Evolutionary conservation across 768 basidiomycete genomes (phyloP), one percentile per base, ranked within the genome.

Genomic region (Cystofilobasidium ferigula): DNA sequence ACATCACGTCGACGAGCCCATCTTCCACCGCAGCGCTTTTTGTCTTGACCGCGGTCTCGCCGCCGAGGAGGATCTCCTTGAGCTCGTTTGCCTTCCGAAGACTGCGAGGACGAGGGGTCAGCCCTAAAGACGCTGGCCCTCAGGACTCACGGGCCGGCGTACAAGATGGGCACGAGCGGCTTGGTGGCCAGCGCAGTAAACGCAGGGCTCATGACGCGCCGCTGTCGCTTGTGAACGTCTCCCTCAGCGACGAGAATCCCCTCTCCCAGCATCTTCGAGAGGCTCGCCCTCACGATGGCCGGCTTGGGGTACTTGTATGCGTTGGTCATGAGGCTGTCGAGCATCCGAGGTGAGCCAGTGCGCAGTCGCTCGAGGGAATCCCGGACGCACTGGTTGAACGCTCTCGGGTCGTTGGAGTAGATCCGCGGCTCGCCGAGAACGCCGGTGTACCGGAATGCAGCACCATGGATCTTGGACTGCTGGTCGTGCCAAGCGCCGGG

Each of bases 241-340:
- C 60, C 64, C 43, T 67, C 64, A 18, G 64, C 51, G 16, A 47
- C 35, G 13, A 67, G 53, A 7, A 67, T 26, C 0, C 64, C 64
- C 13, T 67, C 34, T 6, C 64, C 64, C 2, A 67, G 64, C 43
- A 67, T 54, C 38, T 54, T 26, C 16, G 48, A 36, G 13, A 67
- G 59, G 3, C 2, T 28, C 24, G n/a, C 16, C 3, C 64, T 47
- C 0, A 56, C n/a, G 18, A 9, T 12, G 14, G 2, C 51, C 10
- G 64, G 64, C n/a, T 67, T 67, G n/a, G 57, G 57, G 43, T 54
- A 67, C 3, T 18, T 16, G 38, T 67, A 67, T 38, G 43, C 35
- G 26, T 43, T 24, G 5, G n/a, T 30, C 42, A 67, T 32, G 53
- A 67, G 26, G 13, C 63, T 64, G 56, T 8, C 4, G 10, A 16